phyloP scores from a whole-genome alignment of 768 basidiomycete species.

The Sistotremastrum niveocremeum region DNA sequence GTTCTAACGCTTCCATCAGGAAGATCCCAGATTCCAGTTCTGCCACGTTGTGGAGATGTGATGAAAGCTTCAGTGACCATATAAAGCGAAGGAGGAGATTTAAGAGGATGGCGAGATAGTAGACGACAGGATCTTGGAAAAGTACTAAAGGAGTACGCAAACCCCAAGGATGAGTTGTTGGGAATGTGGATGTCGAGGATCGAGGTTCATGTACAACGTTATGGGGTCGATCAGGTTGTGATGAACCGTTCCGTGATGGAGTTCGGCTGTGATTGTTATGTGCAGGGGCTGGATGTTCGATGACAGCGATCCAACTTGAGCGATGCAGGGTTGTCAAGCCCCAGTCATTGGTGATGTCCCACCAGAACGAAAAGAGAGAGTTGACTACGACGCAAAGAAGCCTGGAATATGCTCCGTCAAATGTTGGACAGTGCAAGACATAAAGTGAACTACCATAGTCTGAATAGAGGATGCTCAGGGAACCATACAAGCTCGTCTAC shows the following conservation, averaged over 20 bases:
- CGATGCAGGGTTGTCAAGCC: conserved; percentile 62
- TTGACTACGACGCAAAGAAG: conserved; percentile 74
- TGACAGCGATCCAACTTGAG: background rate
- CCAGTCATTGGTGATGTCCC: conserved; percentile 99
- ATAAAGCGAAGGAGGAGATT: conserved; percentile 85
- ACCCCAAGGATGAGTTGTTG: conserved; percentile 43
- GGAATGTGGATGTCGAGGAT: conserved; percentile 6
- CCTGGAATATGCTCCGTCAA: conserved; percentile 30
- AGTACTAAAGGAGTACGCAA: conserved; percentile 55
- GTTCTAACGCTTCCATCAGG: conserved; percentile 80
- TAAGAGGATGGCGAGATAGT: conserved; percentile 69
- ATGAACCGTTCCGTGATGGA: conserved; percentile 5
- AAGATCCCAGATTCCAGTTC: conserved; percentile 80
- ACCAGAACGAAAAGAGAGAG: conserved; percentile 95
- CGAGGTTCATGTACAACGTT: conserved; percentile 7
- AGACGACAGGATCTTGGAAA: conserved; percentile 63
- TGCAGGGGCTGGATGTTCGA: conserved; percentile 8
- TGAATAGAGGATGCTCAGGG: conserved; percentile 66
- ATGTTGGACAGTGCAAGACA: background rate
- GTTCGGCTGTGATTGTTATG: conserved; percentile 15
- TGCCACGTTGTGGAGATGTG: conserved; percentile 63
- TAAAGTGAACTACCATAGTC: conserved; percentile 60
- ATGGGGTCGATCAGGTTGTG: conserved; percentile 6
- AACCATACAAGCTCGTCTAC: conserved; percentile 43
- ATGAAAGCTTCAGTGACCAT: conserved; percentile 85